Percentiles rank a stretch among this genome's conserved stretches.
These are phyloP conservation scores for Dactylella cylindrospora DNA, from an alignment of 2,329 filamentous ascomycete species.

Conservation along the genomic window DNA sequence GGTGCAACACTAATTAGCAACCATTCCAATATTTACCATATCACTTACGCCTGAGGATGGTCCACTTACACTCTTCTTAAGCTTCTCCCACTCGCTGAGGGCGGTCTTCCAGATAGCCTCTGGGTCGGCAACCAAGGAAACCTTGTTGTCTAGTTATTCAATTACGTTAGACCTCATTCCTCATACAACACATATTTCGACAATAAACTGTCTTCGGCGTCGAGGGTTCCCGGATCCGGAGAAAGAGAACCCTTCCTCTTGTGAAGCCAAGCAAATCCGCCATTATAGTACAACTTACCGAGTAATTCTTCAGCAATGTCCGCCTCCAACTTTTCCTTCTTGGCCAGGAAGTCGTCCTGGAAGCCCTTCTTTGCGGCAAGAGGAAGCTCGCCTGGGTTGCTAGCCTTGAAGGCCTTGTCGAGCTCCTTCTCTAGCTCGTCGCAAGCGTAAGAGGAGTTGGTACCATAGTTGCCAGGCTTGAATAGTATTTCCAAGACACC, in stretches of 20 bases:
- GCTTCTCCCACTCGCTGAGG: slow-evolving; percentile 20
- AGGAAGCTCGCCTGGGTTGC: slow-evolving; percentile 22
- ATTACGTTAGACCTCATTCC: too few species aligned
- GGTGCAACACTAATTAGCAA: too few species aligned
- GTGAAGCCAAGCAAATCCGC: not conserved
- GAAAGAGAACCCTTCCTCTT: not conserved
- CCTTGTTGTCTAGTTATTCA: slow-evolving; percentile 12
- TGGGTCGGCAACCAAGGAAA: slow-evolving; percentile 32
- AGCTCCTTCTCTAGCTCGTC: slow-evolving; percentile 21
- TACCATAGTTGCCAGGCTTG: slow-evolving; percentile 24
- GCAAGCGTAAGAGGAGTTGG: slow-evolving; percentile 23
- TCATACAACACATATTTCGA: not conserved
- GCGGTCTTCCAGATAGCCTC: slow-evolving; percentile 23
- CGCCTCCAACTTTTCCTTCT: slow-evolving; percentile 17
- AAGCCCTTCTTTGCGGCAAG: slow-evolving; percentile 12
- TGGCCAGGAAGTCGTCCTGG: slow-evolving; percentile 12
- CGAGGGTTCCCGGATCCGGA: not conserved
- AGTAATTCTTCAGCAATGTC: slow-evolving; percentile 25
- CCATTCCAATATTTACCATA: too few species aligned
- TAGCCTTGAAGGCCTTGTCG: slow-evolving; percentile 7
- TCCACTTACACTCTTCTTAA: slow-evolving; percentile 31
- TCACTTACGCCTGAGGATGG: too few species aligned
- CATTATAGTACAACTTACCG: slow-evolving; percentile 9
- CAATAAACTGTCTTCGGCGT: not conserved
- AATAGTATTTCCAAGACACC: slow-evolving; percentile 33